A percentile compares a stretch with the other conserved stretches of the same genome.
Evolutionary conservation across 208 protist genomes (phyloP).

Genomic region (Leishmania tarentolae): DNA sequence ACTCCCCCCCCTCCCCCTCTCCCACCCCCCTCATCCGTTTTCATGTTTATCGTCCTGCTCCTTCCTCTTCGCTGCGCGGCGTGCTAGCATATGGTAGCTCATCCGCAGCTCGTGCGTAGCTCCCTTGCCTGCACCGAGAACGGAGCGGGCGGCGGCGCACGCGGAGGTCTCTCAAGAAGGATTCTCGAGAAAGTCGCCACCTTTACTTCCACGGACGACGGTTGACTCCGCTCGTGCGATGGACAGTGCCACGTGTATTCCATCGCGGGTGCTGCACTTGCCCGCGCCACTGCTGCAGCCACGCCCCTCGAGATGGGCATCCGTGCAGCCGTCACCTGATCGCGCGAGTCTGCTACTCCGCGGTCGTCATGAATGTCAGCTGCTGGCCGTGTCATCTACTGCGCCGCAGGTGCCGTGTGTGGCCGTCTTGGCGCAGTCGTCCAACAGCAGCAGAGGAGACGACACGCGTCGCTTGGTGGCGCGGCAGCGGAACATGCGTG

Average conservation of each 20-base stretch:
- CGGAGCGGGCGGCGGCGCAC: background rate
- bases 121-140: background rate
- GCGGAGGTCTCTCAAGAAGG: background rate
- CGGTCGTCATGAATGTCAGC: conserved; percentile 25
- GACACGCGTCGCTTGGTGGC: background rate
- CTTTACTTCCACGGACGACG: background rate
- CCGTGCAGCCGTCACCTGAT: conserved; percentile 30
- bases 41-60: background rate
- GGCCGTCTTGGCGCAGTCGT: background rate
- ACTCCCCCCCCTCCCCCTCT: background rate
- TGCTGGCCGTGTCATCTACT: conserved; percentile 15
- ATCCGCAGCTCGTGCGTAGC: background rate
- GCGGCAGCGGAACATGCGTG: background rate
- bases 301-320: conserved; percentile 3
- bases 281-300: conserved; percentile 15
- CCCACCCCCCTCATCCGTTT: too few relatives aligned
- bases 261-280: conserved; percentile 18
- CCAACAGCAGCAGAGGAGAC: background rate
- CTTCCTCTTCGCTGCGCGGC: background rate
- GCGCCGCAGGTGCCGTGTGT: background rate
- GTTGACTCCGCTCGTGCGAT: background rate
- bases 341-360: conserved; percentile 29
- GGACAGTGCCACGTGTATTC: conserved; percentile 15
- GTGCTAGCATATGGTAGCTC: background rate
- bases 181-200: background rate